Base-by-base conservation (phyloP, 768 basidiomycete species). In the Lentinula sp. region DNA sequence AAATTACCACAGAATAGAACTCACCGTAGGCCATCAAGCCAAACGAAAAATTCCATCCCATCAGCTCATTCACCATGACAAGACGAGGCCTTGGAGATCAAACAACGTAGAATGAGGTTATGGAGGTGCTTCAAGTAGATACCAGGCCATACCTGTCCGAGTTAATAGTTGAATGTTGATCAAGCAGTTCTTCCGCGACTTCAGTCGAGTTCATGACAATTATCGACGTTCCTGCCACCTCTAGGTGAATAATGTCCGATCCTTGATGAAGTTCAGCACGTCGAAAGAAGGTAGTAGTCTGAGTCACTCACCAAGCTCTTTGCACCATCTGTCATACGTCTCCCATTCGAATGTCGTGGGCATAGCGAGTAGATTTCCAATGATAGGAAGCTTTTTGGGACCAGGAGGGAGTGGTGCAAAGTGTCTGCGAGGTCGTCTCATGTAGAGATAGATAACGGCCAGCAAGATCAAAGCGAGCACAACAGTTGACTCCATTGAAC, bases 321-420 rank as follows among this genome's bases (percentile, higher is more conserved):
- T 57, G 56, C 59, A 63, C 65, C 61, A 64, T 8, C 42, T 46
- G 16, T 61, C 39, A 52, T 64, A 64, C 49, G 45, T 48, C 23
- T 61, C 60, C 64, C 64, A 65, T 46, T 63, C 59, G 51, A 77
- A 78, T 18, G 60, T 62, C 28, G 74, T 71, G 21, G 81, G 81
- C 77, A 83, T 78, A 58, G 81, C 80, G 2, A 80, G 69, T 5
- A 83, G 67, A 59, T 83, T 83, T 10, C 78, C 81, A 23, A 83
- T 57, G 9, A 83, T 50, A 5, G 81, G 80, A 40, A 75, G 66
- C 21, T 70, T 71, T 49, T 70, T 74, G 5, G 81, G 81, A 2
- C 81, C 81, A 0, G 81, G 81, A 31, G 81, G 81, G 35, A 77
- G 67, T 39, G 59, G 59, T 18, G 40, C 59, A 16, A 23, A n/a